These are phyloP conservation scores for Kwoniella mangroviensis DNA, from an alignment of 768 basidiomycete species.

Conservation along the genomic window DNA sequence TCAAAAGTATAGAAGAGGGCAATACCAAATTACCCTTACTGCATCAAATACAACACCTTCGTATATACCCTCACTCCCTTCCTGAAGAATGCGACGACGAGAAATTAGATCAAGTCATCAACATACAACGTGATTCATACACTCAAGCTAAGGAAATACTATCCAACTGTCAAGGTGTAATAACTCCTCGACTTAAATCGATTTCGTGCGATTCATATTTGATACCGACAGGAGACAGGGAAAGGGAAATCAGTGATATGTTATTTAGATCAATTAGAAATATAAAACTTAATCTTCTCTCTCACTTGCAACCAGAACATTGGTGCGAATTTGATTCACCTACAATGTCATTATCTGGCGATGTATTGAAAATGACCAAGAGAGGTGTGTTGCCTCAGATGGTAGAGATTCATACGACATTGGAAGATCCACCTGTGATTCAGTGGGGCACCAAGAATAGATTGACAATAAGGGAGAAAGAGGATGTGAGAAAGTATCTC, in stretches of 20 bases:
- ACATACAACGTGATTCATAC: not conserved
- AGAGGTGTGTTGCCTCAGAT: not conserved
- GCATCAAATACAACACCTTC: not conserved
- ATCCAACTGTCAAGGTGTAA: not conserved
- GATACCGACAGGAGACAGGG: not conserved
- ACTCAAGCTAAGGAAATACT: too few species aligned
- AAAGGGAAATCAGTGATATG: not conserved
- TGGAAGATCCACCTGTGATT: constrained; percentile 1
- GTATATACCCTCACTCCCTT: not conserved
- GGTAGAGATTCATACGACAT: constrained; percentile 2
- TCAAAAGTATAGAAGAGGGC: not conserved
- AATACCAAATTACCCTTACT: constrained; percentile 13
- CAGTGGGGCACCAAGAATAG: constrained; percentile 7
- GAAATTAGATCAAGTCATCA: not conserved
- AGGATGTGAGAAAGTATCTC: constrained; percentile 1
- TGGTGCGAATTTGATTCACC: constrained; percentile 10
- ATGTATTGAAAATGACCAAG: not conserved
- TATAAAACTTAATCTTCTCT: not conserved
- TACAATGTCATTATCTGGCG: not conserved
- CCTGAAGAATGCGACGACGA: not conserved
- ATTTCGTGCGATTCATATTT: not conserved
- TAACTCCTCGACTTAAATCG: constrained; percentile 1
- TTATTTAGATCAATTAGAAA: not conserved
- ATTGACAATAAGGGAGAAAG: constrained; percentile 4
- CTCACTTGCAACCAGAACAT: not conserved